Evolutionary conservation across 805 yeast genomes (phyloP).

Genomic region (Starmerella apis): DNA sequence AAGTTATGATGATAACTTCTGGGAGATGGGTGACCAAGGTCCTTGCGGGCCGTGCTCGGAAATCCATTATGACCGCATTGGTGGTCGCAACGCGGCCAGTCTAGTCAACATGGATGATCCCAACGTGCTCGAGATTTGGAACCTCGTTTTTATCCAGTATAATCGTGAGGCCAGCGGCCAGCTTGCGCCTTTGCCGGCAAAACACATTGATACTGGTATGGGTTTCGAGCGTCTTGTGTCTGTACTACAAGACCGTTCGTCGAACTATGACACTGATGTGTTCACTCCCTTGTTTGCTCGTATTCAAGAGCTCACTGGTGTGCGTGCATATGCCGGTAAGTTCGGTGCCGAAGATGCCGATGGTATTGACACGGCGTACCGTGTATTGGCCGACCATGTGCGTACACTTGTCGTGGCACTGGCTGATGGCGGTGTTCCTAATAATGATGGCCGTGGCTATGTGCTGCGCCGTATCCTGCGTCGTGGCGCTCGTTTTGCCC

Average conservation of each 20-base stretch:
- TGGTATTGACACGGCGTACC: slow-evolving; percentile 94
- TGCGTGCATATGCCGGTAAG: slow-evolving; percentile 80
- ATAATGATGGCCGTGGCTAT: slow-evolving; percentile 98
- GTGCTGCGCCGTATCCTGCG: slow-evolving; percentile 93
- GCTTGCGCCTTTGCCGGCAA: slow-evolving; percentile 75
- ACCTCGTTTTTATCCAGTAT: slow-evolving; percentile 90
- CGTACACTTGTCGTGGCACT: slow-evolving; percentile 93
- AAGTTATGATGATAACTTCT: slow-evolving; percentile 79
- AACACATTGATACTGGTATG: slow-evolving; percentile 97
- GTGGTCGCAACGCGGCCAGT: slow-evolving; percentile 88
- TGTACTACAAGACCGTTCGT: slow-evolving; percentile 75
- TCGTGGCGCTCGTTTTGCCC: slow-evolving; percentile 94
- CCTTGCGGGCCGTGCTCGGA: slow-evolving; percentile 99
- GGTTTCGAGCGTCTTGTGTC: slow-evolving; percentile 97
- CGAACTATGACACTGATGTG: slow-evolving; percentile 96
- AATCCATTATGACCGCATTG: slow-evolving; percentile 94
- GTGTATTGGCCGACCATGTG: slow-evolving; percentile 97
- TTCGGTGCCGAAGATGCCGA: slow-evolving; percentile 88
- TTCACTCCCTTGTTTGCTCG: slow-evolving; percentile 77
- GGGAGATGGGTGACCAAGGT: slow-evolving; percentile 99
- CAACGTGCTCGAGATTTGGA: slow-evolving; percentile 95
- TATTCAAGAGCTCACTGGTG: slow-evolving; percentile 89
- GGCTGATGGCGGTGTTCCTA: slow-evolving; percentile 98
- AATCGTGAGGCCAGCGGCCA: slow-evolving; percentile 85
- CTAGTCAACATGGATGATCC: slow-evolving; percentile 97